Evolutionary conservation across 106 monocot species (phyloP), one percentile per base, ranked within the genome.

Genomic region (Triglochin maritima): DNA sequence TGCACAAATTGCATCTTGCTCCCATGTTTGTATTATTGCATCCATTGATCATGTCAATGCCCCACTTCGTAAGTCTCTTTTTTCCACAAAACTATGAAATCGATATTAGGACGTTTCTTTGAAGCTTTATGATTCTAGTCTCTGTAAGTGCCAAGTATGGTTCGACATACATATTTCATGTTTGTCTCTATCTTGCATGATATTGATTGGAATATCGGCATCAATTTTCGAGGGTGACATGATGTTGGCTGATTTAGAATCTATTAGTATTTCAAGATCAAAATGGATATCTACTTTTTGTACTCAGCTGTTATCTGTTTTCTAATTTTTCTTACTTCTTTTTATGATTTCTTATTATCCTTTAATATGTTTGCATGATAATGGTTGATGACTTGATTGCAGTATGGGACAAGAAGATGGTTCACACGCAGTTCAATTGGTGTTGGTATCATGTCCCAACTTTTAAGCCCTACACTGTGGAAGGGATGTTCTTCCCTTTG

Each of bases 381-480:
- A 58, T 13, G 10, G 58, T 13, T 52, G 52, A 8, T 11, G 0
- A 8, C 52, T 6, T 8, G 11, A 8, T 8, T 41, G n/a, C 68
- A 98, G 98, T 98, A 70, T 98, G 98, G 98, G 84, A 98, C 79
- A 98, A 98, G 86, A 98, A 98, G 88, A 98, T 89, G 98, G 92
- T 89, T 62, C 86, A 88, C 69, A 90, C 76, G 17, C 88, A 98
- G 68, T 92, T 92, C 72, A 98, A 84, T 47, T 98, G 91, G 92
- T 82, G 85, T 69, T 98, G 98, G 92, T 77, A 89, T 50, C 98
- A 92, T 66, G 92, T 98, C 45, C 92, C 92, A 9, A 98, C 98
- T 4, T 98, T 92, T 62, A 80, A 79, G 45, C 82, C 98, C 3
- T 98, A 92, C 72, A 98, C 81, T 53, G 80, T 69, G 1, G 98